Base-by-base conservation (phyloP, 768 basidiomycete genomes). In the Collybiopsis luxurians region DNA sequence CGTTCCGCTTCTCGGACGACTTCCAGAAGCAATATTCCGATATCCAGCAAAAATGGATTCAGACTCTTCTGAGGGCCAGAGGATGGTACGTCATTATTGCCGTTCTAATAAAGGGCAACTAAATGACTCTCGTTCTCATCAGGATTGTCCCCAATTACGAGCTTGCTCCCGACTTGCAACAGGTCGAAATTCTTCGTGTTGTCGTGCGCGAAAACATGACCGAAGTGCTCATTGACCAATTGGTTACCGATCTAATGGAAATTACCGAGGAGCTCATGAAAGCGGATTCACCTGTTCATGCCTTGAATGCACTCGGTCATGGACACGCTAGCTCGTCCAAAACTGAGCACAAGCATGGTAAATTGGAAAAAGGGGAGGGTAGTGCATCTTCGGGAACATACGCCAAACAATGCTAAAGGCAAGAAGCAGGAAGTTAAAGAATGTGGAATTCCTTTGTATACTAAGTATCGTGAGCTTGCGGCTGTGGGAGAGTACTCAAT, bases 131-230 rank as follows among this genome's bases (percentile, higher is more conserved):
- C n/a, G n/a, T n/a, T n/a, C n/a, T n/a, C n/a, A n/a, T n/a, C 30
- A 77, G 79, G 79, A 79, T 82, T 48, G 75, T 79, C 1, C 80
- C 79, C 0, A 80, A 80, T 58, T 81, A 81, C 52, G 77, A 79
- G 55, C 58, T 80, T 17, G 77, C 86, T 12, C 84, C 87, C 2
- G 73, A 75, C 10, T 64, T 79, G 31, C 75, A 87, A 53, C 70
- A 79, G 12, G 68, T 76, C 23, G 81, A 87, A 60, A 85, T 88
- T 43, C 74, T 88, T 42, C 80, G 86, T 48, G 84, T 87, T 10
- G 86, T 87, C 26, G 76, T 86, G 6, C 75, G 81, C n/a, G 84
- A 86, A 64, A 82, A 74, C 43, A 73, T 85, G 64, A 79, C 80
- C 1, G 82, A 77, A 68, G 70, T 73, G 60, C 78, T 80, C 45